Percentiles rank a stretch among this genome's conserved stretches.
phyloP scores from a whole-genome alignment of 148 eudicot species.

The Heliosperma pusillum region DNA sequence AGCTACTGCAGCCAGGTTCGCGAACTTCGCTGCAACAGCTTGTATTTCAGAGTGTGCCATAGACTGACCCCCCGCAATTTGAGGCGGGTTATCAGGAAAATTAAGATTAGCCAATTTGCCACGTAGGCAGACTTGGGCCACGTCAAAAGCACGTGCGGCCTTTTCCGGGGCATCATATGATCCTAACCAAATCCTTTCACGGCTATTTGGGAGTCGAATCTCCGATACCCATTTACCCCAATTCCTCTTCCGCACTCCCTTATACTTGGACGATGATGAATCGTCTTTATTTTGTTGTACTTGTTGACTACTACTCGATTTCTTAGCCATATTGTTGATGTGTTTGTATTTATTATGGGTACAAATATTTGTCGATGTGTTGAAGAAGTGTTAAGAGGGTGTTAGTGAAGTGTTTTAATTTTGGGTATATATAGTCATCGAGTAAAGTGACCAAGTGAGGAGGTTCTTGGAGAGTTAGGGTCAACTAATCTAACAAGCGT shows the following conservation, averaged over 20 bases:
- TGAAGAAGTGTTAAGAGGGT: background rate
- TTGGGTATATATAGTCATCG: slow-evolving; percentile 11
- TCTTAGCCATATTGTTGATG: background rate
- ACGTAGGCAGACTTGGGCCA: slow-evolving; percentile 77
- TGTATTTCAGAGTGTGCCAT: slow-evolving; percentile 58
- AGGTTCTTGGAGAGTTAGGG: slow-evolving; percentile 5
- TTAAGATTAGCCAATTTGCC: slow-evolving; percentile 66
- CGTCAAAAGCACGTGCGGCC: slow-evolving; percentile 93
- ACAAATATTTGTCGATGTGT: background rate
- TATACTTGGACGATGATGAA: slow-evolving; percentile 37
- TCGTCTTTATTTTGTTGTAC: too few species aligned
- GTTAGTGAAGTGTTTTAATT: background rate
- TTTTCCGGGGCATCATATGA: slow-evolving; percentile 58
- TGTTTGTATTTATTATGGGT: too few species aligned
- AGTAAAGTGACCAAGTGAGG: background rate
- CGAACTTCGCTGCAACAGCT: slow-evolving; percentile 50
- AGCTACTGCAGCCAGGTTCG: slow-evolving; percentile 18
- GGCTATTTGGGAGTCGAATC: slow-evolving; percentile 70
- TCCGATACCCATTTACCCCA: slow-evolving; percentile 97
- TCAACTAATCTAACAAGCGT: slow-evolving; percentile 26
- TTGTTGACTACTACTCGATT: background rate
- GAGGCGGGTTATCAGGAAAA: slow-evolving; percentile 68
- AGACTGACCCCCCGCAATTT: slow-evolving; percentile 36
- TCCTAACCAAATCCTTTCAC: slow-evolving; percentile 88
- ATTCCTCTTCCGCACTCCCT: slow-evolving; percentile 78